Percentiles rank a stretch among this genome's conserved stretches.
These are phyloP conservation scores for Cystofilobasidium ferigula DNA, from an alignment of 768 basidiomycete genomes.

Conservation along the genomic window DNA sequence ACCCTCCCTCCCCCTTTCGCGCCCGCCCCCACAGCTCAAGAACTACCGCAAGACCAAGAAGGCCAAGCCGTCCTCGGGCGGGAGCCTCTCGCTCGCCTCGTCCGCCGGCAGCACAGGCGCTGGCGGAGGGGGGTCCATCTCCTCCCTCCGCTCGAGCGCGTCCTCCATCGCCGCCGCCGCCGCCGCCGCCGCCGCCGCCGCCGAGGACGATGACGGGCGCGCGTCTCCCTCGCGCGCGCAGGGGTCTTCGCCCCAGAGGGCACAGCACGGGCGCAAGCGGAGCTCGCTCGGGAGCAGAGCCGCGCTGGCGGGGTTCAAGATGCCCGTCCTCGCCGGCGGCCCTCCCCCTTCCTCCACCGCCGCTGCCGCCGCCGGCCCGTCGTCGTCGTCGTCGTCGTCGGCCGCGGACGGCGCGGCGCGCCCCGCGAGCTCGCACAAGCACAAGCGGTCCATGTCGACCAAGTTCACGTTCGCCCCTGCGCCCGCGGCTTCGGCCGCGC, in stretches of 20 bases:
- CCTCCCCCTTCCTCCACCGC: too few species aligned
- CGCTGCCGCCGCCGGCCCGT: not conserved
- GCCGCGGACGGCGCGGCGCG: not conserved
- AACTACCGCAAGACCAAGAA: conserved; percentile 16
- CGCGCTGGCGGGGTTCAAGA: too few species aligned
- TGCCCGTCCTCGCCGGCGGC: too few species aligned
- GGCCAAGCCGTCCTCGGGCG: conserved; percentile 12
- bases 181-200: too few species aligned
- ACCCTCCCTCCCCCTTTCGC: not conserved
- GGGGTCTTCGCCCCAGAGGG: too few species aligned
- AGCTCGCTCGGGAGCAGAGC: too few species aligned
- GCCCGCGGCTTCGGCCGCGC: not conserved
- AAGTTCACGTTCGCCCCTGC: conserved; percentile 4
- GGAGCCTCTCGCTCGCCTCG: too few species aligned
- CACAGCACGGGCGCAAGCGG: too few species aligned
- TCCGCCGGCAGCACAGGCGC: too few species aligned
- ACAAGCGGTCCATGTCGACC: conserved; percentile 3
- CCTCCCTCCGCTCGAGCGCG: conserved; percentile 1
- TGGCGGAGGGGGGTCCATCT: conserved; percentile 1
- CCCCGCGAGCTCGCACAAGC: conserved; percentile 1
- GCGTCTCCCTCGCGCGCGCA: too few species aligned
- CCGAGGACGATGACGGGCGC: too few species aligned
- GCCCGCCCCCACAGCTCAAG: conserved; percentile 10
- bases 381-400: not conserved
- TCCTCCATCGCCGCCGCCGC: not conserved